Base-by-base conservation (phyloP, 371 early-diverging fungal species). In the Mortierella sp. region DNA sequence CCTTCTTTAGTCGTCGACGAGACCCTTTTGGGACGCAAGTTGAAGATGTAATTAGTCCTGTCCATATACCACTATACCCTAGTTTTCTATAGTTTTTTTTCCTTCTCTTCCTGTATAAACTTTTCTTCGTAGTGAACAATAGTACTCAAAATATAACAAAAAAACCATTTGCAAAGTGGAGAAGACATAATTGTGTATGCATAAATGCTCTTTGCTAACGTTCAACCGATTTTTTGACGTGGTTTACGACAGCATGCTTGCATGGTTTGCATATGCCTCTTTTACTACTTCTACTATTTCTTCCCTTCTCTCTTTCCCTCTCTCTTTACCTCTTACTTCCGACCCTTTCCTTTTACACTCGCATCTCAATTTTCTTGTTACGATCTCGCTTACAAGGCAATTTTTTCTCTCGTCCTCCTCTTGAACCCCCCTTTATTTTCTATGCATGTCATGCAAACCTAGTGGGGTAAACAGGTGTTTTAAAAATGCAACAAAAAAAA, bases 21-120 rank as follows among this genome's bases (percentile, higher is more conserved):
- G 44, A 40, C 50, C 19, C 22, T 66, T 64, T 58, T 31, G 58
- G 74, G 52, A n/a, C 68, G 48, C 31, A 68, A 74, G 26, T 63
- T 29, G 63, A 68, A 67, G 50, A 34, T 58, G 58, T 58, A 58
- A 31, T 58, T 13, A 29, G 13, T 29, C 34, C 37, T 34, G 7
- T 22, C 31, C 34, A 58, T 58, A 58, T 58, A 34, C 34, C 14
- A 9, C 50, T 58, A 58, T 58, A 58, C 58, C 58, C 58, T 58
- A 6, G n/a, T 50, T 50, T n/a, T n/a, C n/a, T n/a, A n/a, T n/a
- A n/a, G 24, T 50, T 50, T 50, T 50, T 24, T 53, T 31, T 26
- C 4, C 4, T 11, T 24, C 24, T 34, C 37, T 19, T 34, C 58
- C 19, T 58, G 58, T 58, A 58, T 58, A 0, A 58, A n/a, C n/a